Evolutionary conservation across 495 filamentous ascomycete species (phyloP), one percentile per base, ranked within the genome.

Genomic region (Aspergillus taichungensis): DNA sequence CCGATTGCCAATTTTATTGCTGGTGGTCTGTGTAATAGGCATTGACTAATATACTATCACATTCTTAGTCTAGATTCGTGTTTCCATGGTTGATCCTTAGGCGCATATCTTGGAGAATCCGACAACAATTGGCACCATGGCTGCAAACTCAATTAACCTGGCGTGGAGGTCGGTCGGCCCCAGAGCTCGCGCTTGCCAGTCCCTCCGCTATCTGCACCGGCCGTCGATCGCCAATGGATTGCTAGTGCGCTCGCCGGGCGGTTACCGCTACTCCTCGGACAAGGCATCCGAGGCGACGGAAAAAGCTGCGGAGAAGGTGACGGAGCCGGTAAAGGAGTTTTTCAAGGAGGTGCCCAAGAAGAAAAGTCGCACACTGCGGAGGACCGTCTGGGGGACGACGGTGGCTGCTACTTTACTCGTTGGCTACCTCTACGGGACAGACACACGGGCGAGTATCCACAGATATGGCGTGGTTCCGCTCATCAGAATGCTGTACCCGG

Each of bases 381-480:
- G 74, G 39, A 43, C 75, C 35, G 45, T 83, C 13, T 75, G 78
- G 43, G 72, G 79, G 37, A 74, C 77, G 12, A 68, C 78, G 3
- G 51, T 88, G 40, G 62, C 69, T 6, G 45, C 83, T 13, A 58
- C 64, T 27, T 46, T 76, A 27, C 49, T 67, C 36, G 71, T 77
- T 38, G 71, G 73, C 29, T 92, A 86, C 59, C 66, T 86, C 55
- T 95, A 95, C 58, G 65, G 80, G 30, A 96, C 91, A 45, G 92
- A 98, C 66, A 95, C 91, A 9, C 80, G 92, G 46, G 86, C 92
- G 14, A 83, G 82, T 54, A 56, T 91, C 45, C 92, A 96, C 70
- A 76, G 78, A 47, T 95, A 84, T 64, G 69, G 85, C n/a, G 69
- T 87, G 29, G 83, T 88, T 18, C 88, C 81, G 12, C 61, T 83